Base-by-base conservation (phyloP, 2,329 filamentous ascomycete genomes). In the Colletotrichum nymphaeae region DNA sequence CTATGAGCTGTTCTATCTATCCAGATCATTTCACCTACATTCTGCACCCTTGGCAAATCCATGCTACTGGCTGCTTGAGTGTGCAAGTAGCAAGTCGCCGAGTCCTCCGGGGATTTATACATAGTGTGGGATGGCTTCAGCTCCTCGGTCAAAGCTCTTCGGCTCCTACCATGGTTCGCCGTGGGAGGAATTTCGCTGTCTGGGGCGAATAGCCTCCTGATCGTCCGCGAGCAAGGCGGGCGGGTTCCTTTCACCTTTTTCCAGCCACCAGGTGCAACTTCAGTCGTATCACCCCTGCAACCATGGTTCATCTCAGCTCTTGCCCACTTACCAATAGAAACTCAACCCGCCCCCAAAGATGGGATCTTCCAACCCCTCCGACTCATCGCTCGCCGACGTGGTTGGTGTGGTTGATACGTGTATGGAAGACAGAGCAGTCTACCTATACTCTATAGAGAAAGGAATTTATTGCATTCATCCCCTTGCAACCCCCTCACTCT, bases 301-400 rank as follows among this genome's bases (percentile, higher is more conserved):
- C 63, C 30, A 63, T 46, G 67, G 67, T 67, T 72, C 67, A 72
- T 73, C 63, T 72, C 67, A 72, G 62, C 62, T 62, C 32, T 62
- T n/a, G 24, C 19, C 55, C 24, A 26, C 22, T 67, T 68, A 42
- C 71, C 67, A 63, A 72, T 63, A 62, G 30, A 55, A 72, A 62
- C 11, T 42, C 67, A 62, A 24, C 22, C 42, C 30, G 9, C 32
- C 53, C 26, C 28, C n/a, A 16, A 28, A 55, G 70, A 35, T 60
- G n/a, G 42, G 60, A 59, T 16, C 35, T 12, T 28, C 35, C 37
- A 59, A 37, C 28, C n/a, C 16, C 28, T 57, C 42, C 32, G 30
- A 55, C 56, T n/a, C 57, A 67, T 70, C 42, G 19, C 32, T 11
- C 26, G 24, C 32, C n/a, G 55, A 49, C 42, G 32, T 65, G 66